These are phyloP conservation scores for Nothomitra cinnamomea DNA, from an alignment of 2,329 filamentous ascomycete genomes.

Conservation along the genomic window DNA sequence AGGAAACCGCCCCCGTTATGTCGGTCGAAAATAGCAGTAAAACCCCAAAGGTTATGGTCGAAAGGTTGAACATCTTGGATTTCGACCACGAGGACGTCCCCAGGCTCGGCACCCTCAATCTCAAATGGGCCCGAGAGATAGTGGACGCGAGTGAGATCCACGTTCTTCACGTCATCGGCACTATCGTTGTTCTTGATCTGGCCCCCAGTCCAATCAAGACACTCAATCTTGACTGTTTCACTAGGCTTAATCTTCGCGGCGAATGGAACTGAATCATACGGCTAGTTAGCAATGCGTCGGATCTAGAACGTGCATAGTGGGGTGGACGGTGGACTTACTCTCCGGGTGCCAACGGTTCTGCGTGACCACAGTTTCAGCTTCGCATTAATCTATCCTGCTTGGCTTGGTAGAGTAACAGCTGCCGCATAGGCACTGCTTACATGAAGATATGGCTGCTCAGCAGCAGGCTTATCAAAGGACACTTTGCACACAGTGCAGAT, in stretches of 20 bases:
- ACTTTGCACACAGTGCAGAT: constrained; percentile 1
- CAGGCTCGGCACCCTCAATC: constrained; percentile 66
- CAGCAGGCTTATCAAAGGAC: background rate
- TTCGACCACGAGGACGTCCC: constrained; percentile 71
- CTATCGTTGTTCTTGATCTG: constrained; percentile 81
- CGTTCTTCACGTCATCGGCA: constrained; percentile 73
- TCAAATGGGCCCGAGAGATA: constrained; percentile 85
- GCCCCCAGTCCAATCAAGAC: constrained; percentile 67
- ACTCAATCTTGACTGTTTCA: constrained; percentile 88
- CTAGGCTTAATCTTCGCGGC: constrained; percentile 58
- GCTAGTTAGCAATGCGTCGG: constrained; percentile 5
- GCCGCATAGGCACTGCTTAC: background rate
- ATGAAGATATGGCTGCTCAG: background rate
- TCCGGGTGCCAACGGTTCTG: constrained; percentile 91
- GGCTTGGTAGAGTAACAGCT: background rate
- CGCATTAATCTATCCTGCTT: background rate
- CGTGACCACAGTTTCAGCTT: background rate
- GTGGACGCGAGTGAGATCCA: constrained; percentile 71
- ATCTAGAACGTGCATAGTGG: background rate
- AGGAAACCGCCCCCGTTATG: constrained; percentile 78
- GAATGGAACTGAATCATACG: constrained; percentile 45
- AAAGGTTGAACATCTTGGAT: constrained; percentile 89
- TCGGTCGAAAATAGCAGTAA: constrained; percentile 66
- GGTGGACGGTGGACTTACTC: constrained; percentile 32
- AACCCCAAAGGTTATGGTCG: constrained; percentile 74